These are phyloP conservation scores for Linnemannia hyalina DNA, from an alignment of 192 early-diverging fungal species.

Conservation along the genomic window DNA sequence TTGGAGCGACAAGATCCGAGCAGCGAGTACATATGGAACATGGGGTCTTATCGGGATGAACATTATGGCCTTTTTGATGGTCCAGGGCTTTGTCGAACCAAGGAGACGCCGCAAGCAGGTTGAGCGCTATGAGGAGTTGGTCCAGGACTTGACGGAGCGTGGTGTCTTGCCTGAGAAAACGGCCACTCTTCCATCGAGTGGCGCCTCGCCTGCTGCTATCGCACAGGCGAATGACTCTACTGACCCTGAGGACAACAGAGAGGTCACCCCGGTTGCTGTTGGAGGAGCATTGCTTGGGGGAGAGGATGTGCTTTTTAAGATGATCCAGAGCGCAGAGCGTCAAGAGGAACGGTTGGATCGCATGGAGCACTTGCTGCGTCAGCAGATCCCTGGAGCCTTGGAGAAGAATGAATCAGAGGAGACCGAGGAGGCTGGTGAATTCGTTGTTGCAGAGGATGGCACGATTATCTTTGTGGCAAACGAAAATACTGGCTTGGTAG, in stretches of 20 bases:
- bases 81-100: conserved; percentile 83
- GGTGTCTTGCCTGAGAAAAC: conserved; percentile 44
- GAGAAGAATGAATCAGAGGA: neutral
- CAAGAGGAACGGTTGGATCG: conserved; percentile 43
- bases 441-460: conserved; percentile 26
- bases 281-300: conserved; percentile 47
- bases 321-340: conserved; percentile 46
- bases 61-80: conserved; percentile 72
- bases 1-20: conserved; percentile 90
- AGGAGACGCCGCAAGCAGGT: conserved; percentile 74
- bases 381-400: neutral
- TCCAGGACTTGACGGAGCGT: conserved; percentile 44
- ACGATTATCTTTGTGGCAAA: conserved; percentile 16
- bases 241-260: neutral
- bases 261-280: conserved; percentile 13
- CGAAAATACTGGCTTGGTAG: neutral
- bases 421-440: conserved; percentile 11
- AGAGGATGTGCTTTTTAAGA: conserved; percentile 36
- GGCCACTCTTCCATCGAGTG: neutral
- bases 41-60: conserved; percentile 77
- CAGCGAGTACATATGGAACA: conserved; percentile 80
- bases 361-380: conserved; percentile 27
- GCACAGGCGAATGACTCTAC: neutral
- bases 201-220: neutral
- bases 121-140: conserved; percentile 74